Evolutionary conservation across 202 grass and related monocot genomes (phyloP).

Genomic region (Panicum hallii): DNA sequence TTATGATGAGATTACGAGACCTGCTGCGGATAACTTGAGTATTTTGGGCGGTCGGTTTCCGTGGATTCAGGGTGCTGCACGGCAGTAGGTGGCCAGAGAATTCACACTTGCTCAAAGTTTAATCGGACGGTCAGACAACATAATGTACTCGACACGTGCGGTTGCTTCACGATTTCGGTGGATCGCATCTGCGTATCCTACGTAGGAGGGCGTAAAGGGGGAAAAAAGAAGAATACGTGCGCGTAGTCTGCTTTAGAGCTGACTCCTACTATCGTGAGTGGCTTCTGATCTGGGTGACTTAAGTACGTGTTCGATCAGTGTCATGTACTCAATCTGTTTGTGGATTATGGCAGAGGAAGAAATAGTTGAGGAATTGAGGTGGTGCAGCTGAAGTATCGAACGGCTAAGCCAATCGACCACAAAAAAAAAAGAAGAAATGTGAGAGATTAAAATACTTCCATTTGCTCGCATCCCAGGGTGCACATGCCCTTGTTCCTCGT

Average conservation of each 20-base stretch:
- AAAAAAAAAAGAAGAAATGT: not conserved
- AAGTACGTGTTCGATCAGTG: not conserved
- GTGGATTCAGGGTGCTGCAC: conserved; percentile 46
- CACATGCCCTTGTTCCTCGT: conserved; percentile 14
- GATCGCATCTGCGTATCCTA: conserved; percentile 35
- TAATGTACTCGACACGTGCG: conserved; percentile 38
- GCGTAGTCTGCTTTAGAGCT: not conserved
- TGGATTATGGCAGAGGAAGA: not conserved
- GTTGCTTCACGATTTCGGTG: conserved; percentile 48
- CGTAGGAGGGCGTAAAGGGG: not conserved
- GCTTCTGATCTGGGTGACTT: not conserved
- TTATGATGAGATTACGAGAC: conserved; percentile 14
- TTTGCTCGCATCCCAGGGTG: conserved; percentile 16
- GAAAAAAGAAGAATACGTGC: not conserved
- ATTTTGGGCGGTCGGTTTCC: conserved; percentile 42
- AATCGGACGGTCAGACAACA: conserved; percentile 32
- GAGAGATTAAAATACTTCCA: not conserved
- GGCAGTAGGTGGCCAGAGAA: conserved; percentile 37
- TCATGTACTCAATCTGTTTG: not conserved
- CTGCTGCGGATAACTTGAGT: conserved; percentile 14
- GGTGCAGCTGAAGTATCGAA: not conserved
- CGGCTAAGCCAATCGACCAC: not conserved
- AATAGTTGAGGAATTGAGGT: not conserved
- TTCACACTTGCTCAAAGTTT: conserved; percentile 17
- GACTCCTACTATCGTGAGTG: not conserved